Evolutionary conservation across 208 protist species (phyloP).

Genomic region (Tritrichomonas foetus): DNA sequence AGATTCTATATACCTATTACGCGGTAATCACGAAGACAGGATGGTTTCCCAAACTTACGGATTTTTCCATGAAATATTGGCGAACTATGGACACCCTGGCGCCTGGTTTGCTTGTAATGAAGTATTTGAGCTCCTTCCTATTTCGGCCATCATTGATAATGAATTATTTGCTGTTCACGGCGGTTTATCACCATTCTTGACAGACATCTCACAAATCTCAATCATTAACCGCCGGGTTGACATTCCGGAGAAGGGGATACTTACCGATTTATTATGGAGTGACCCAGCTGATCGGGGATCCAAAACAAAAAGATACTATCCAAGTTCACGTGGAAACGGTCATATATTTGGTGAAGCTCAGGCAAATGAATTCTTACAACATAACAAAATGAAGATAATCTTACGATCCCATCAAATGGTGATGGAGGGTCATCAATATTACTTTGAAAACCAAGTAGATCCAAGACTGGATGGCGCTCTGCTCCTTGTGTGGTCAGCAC

Average conservation of each 20-base stretch:
- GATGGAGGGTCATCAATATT: conserved; percentile 77
- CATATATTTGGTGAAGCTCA: conserved; percentile 28
- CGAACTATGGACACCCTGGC: conserved; percentile 70
- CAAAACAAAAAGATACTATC: background rate
- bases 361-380: background rate
- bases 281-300: conserved; percentile 52
- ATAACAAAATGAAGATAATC: background rate
- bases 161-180: conserved; percentile 36
- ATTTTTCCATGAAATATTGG: conserved; percentile 57
- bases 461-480: conserved; percentile 44
- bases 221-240: background rate
- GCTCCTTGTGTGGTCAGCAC: conserved; percentile 79
- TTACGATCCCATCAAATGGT: conserved; percentile 78
- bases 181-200: background rate
- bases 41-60: conserved; percentile 49
- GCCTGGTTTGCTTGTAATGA: background rate
- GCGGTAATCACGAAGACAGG: conserved; percentile 56
- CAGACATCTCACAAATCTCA: background rate
- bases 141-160: conserved; percentile 33
- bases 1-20: conserved; percentile 44
- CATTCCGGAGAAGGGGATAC: background rate
- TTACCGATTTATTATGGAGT: conserved; percentile 41
- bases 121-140: conserved; percentile 38
- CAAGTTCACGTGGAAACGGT: background rate
- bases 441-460: conserved; percentile 66